A percentile compares a stretch with the other conserved stretches of the same genome.
phyloP scores from a whole-genome alignment of 176 grass and related monocot genomes.

The Carex scoparia region DNA sequence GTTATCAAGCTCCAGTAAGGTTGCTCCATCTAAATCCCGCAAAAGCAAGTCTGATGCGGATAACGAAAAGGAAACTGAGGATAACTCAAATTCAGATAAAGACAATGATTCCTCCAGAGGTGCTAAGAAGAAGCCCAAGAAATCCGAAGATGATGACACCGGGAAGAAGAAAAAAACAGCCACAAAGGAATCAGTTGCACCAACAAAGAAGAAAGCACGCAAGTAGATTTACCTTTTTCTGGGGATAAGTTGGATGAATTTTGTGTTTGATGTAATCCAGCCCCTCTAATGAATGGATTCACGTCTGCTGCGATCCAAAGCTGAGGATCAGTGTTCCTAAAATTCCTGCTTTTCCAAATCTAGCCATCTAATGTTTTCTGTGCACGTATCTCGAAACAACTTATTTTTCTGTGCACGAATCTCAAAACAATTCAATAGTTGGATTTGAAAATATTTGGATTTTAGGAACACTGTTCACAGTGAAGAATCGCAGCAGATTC shows the following conservation, averaged over 20 bases:
- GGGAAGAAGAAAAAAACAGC: not conserved
- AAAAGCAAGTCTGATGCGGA: not conserved
- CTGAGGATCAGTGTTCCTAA: too few relatives aligned
- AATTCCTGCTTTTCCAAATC: too few relatives aligned
- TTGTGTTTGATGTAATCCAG: not conserved
- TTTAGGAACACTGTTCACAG: too few relatives aligned
- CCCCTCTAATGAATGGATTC: too few relatives aligned
- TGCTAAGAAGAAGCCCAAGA: slow-evolving; percentile 16
- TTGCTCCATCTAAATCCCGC: slow-evolving; percentile 7
- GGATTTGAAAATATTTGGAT: too few relatives aligned
- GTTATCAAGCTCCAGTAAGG: slow-evolving; percentile 16
- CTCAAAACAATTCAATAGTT: too few relatives aligned
- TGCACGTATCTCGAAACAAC: too few relatives aligned
- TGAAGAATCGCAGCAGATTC: too few relatives aligned
- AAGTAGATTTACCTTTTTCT: not conserved
- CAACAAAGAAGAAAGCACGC: not conserved
- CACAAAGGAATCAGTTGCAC: not conserved
- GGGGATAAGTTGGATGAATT: not conserved
- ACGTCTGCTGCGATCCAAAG: too few relatives aligned
- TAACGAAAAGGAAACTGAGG: not conserved
- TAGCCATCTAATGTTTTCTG: too few relatives aligned
- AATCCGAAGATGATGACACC: slow-evolving; percentile 1
- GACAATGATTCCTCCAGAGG: not conserved
- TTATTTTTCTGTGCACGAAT: too few relatives aligned
- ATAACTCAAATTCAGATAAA: not conserved